Conservation (phyloP, 495 filamentous ascomycete genomes). For the Neurospora sp. region DNA sequence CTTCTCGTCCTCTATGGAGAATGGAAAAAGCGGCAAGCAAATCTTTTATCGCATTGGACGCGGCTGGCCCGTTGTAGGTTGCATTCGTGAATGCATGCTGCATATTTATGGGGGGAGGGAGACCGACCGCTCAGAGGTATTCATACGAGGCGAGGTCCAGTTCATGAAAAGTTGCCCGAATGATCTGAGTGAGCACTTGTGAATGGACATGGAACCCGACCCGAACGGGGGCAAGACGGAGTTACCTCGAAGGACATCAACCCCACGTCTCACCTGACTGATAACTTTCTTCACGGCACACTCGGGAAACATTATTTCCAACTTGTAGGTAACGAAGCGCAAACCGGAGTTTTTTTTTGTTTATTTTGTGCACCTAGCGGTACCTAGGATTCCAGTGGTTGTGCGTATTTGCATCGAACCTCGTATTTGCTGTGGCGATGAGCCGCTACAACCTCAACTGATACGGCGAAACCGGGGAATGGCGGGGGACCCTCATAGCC, state of each 20-base stretch:
- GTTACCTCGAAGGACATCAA: not conserved
- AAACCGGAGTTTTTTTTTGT: not conserved
- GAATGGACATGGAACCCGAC: not conserved
- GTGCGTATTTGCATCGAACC: not conserved
- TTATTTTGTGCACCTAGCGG: not conserved
- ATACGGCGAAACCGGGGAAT: not conserved
- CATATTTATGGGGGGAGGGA: not conserved
- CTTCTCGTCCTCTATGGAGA: not conserved
- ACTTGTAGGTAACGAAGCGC: not conserved
- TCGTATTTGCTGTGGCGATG: not conserved
- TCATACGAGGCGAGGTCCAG: not conserved
- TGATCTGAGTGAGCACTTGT: not conserved
- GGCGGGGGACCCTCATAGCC: not conserved
- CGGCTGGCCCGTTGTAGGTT: not conserved
- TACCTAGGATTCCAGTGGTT: not conserved
- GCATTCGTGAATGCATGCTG: not conserved
- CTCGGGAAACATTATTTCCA: not conserved
- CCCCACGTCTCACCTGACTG: not conserved
- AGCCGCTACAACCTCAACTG: not conserved
- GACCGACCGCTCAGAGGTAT: not conserved
- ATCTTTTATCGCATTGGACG: not conserved
- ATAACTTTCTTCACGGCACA: not conserved
- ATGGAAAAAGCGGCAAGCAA: not conserved
- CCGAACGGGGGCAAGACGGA: not conserved
- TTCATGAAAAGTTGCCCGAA: not conserved